These are phyloP conservation scores for Coniochaeta pulveracea DNA, from an alignment of 2,329 filamentous ascomycete species.

Conservation along the genomic window DNA sequence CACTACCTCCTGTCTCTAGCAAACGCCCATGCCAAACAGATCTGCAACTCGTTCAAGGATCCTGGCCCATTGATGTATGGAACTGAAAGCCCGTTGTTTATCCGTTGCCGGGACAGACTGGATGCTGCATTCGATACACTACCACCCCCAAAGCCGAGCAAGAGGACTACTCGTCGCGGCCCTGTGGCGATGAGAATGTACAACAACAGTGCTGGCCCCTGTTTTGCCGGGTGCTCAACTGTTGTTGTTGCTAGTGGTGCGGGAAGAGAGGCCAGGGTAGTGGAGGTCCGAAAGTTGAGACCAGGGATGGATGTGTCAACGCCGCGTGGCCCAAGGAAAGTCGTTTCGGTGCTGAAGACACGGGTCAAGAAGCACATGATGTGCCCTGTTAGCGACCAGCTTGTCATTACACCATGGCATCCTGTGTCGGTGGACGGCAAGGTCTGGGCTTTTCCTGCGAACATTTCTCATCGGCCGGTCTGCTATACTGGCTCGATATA, in stretches of 20 bases:
- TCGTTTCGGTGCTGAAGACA: constrained; percentile 40
- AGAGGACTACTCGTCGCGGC: constrained; percentile 5
- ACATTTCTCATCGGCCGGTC: constrained; percentile 19
- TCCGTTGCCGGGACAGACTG: constrained; percentile 33
- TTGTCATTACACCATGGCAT: constrained; percentile 50
- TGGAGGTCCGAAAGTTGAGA: constrained; percentile 31
- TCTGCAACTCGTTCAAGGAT: constrained; percentile 53
- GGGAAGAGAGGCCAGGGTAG: constrained; percentile 5
- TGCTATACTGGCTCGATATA: constrained; percentile 41
- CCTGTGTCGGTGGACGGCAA: constrained; percentile 25
- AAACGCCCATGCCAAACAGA: constrained; percentile 42
- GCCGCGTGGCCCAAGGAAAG: constrained; percentile 33
- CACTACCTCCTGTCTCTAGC: constrained; percentile 48
- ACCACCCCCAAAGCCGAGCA: constrained; percentile 29
- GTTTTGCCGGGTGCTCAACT: constrained; percentile 38
- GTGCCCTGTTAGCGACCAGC: constrained; percentile 26
- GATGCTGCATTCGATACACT: constrained; percentile 36
- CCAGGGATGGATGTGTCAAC: constrained; percentile 37
- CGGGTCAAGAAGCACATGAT: constrained; percentile 26
- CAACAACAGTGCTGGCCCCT: constrained; percentile 28
- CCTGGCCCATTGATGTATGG: constrained; percentile 45
- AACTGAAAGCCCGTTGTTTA: constrained; percentile 36
- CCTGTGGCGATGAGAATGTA: constrained; percentile 29
- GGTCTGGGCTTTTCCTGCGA: constrained; percentile 18
- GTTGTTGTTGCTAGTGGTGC: constrained; percentile 26